Evolutionary conservation across 371 early-diverging fungal genomes (phyloP).

Genomic region (Dichotomocladium elegans): DNA sequence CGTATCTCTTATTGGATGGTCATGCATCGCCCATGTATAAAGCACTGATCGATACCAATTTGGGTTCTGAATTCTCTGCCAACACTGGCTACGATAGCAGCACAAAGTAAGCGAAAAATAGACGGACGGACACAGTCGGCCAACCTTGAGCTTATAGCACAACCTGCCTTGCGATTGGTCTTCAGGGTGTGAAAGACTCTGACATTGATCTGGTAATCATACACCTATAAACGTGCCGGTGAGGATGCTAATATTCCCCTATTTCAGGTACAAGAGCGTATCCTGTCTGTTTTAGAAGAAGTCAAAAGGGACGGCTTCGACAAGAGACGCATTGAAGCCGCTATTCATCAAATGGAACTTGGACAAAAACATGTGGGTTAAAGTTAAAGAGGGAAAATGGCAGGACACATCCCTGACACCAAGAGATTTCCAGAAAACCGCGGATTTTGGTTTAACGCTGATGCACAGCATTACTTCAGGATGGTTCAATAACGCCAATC

Average conservation of each 20-base stretch:
- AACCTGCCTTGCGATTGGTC: constrained; percentile 61
- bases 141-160: constrained; percentile 16
- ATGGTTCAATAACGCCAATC: constrained; percentile 90
- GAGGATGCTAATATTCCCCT: neutral
- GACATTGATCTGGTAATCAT: constrained; percentile 49
- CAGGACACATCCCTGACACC: too few relatives aligned
- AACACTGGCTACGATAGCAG: constrained; percentile 85
- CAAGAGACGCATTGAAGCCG: constrained; percentile 76
- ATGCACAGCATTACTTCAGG: constrained; percentile 75
- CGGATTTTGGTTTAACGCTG: constrained; percentile 83
- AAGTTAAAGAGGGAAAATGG: neutral
- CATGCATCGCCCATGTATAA: constrained; percentile 92
- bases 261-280: constrained; percentile 61
- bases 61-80: constrained; percentile 91
- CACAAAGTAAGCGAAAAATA: constrained; percentile 35
- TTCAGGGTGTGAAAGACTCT: constrained; percentile 60
- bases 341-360: constrained; percentile 87
- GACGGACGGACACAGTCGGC: neutral
- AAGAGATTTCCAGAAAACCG: constrained; percentile 60
- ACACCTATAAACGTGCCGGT: neutral
- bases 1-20: constrained; percentile 80
- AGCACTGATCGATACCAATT: constrained; percentile 87
- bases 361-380: constrained; percentile 77
- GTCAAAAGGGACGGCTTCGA: constrained; percentile 77
- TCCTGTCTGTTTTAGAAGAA: constrained; percentile 63